These are phyloP conservation scores for Mucor indicus DNA, from an alignment of 371 early-diverging fungal genomes.

Conservation along the genomic window DNA sequence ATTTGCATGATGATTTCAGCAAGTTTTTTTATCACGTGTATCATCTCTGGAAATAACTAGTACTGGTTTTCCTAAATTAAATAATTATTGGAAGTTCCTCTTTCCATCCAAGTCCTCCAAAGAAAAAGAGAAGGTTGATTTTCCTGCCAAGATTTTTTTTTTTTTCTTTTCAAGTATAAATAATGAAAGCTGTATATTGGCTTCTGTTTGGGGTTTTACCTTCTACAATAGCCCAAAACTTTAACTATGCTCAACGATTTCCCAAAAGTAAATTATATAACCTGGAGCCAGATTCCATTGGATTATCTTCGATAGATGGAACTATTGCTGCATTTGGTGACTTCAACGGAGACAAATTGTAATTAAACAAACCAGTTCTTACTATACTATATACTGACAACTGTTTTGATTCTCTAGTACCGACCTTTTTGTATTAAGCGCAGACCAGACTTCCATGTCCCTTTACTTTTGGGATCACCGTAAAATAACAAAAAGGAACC, in stretches of 20 bases:
- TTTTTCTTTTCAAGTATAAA: too few species aligned
- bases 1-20: too few species aligned
- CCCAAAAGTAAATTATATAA: constrained; percentile 41
- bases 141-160: neutral
- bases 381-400: too few species aligned
- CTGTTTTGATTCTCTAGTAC: constrained; percentile 42
- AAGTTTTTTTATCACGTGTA: too few species aligned
- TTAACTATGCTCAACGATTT: constrained; percentile 42
- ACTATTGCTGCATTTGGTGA: constrained; percentile 83
- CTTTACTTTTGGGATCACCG: constrained; percentile 70
- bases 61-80: too few species aligned
- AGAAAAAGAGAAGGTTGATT: too few species aligned
- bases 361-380: neutral
- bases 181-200: constrained; percentile 5
- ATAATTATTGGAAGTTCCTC: too few species aligned
- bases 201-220: constrained; percentile 2
- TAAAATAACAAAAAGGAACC: constrained; percentile 9
- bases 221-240: constrained; percentile 19
- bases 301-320: constrained; percentile 65
- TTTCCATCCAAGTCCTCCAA: too few species aligned
- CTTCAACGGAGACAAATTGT: constrained; percentile 82
- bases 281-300: constrained; percentile 34
- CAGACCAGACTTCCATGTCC: constrained; percentile 61
- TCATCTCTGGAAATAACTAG: too few species aligned
- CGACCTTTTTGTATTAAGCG: constrained; percentile 71